Conservation (phyloP, 2,329 filamentous ascomycete genomes). For the Trichophyton equinum region DNA sequence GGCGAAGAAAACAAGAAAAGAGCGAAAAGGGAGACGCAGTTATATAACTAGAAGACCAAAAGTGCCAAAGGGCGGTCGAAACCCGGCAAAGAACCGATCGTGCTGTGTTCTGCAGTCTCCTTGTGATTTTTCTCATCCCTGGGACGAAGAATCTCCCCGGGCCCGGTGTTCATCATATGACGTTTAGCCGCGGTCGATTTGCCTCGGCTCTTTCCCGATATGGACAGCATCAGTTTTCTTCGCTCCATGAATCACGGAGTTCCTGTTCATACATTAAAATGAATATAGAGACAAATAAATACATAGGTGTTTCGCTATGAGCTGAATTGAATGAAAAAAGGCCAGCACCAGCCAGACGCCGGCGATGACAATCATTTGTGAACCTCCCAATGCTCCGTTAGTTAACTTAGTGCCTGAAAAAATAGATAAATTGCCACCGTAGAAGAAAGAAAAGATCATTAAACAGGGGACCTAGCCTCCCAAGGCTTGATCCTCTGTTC, state of each 20-base stretch:
- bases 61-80: background rate
- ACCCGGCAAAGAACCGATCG: background rate
- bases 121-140: constrained; percentile 1
- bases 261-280: too few relatives aligned
- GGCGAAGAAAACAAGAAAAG: background rate
- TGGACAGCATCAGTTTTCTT: background rate
- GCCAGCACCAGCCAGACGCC: background rate
- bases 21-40: background rate
- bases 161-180: background rate
- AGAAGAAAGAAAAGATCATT: background rate
- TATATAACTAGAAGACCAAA: background rate
- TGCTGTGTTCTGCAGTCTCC: background rate
- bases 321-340: background rate
- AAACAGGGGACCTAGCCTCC: background rate
- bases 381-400: background rate
- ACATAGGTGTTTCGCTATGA: too few relatives aligned
- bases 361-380: background rate
- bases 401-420: background rate
- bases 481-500: background rate
- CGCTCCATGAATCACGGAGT: too few relatives aligned
- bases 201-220: background rate
- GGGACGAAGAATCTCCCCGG: background rate
- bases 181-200: background rate
- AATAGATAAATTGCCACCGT: background rate
- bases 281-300: too few relatives aligned